These are phyloP conservation scores for Pilobolus umbonatus DNA, from an alignment of 192 early-diverging fungal genomes.

Conservation along the genomic window DNA sequence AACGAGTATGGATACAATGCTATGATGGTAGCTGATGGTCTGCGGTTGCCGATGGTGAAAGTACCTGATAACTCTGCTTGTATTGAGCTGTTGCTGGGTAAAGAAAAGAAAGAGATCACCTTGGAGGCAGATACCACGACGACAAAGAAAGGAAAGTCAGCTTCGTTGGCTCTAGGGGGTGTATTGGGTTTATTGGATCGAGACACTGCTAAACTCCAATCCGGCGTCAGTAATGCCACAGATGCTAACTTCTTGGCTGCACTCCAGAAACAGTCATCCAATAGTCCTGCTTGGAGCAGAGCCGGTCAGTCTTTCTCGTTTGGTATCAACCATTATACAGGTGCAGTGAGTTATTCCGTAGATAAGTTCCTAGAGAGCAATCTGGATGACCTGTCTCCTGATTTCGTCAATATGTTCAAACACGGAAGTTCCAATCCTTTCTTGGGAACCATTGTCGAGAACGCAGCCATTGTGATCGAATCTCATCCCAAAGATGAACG, in stretches of 20 bases:
- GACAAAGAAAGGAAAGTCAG: neutral
- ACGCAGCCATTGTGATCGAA: constrained; percentile 64
- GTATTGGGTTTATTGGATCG: constrained; percentile 40
- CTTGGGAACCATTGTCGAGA: constrained; percentile 61
- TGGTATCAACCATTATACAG: constrained; percentile 62
- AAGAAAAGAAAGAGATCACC: neutral
- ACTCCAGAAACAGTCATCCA: constrained; percentile 14
- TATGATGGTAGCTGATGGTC: constrained; percentile 55
- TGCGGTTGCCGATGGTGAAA: constrained; percentile 48
- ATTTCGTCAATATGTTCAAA: constrained; percentile 68
- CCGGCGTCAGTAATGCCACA: constrained; percentile 38
- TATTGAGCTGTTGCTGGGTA: constrained; percentile 46
- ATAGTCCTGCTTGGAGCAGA: constrained; percentile 13
- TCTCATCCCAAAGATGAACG: constrained; percentile 66
- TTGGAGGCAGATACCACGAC: too few relatives aligned
- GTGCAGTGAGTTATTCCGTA: constrained; percentile 60
- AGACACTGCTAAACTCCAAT: constrained; percentile 35
- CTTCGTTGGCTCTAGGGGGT: constrained; percentile 26
- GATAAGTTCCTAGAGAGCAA: constrained; percentile 62
- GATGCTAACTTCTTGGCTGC: constrained; percentile 40
- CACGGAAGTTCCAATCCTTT: constrained; percentile 57
- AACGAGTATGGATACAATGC: constrained; percentile 41
- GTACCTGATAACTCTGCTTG: constrained; percentile 43
- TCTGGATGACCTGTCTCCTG: constrained; percentile 47
- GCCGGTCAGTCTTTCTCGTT: constrained; percentile 41